phyloP scores from a whole-genome alignment of 495 filamentous ascomycete genomes.

The Daldinia decipiens region DNA sequence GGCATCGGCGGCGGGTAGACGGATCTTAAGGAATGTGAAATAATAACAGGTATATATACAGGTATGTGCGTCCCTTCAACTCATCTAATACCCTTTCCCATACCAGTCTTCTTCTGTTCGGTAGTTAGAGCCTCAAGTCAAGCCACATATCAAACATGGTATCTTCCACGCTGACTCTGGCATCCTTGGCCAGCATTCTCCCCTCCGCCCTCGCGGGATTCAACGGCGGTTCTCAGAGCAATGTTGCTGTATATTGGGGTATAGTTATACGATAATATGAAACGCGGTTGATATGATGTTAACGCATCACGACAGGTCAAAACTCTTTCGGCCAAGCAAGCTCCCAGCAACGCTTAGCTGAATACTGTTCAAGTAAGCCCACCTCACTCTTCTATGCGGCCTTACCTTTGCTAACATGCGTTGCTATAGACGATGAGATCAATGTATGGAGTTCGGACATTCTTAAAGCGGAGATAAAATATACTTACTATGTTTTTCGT shows the following conservation, averaged over 20 bases:
- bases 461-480: background rate
- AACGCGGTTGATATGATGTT: conserved; percentile 5
- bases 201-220: conserved; percentile 58
- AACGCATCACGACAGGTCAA: conserved; percentile 54
- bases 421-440: conserved; percentile 44
- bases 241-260: conserved; percentile 75
- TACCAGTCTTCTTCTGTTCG: conserved; percentile 18
- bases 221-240: conserved; percentile 59
- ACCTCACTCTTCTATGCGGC: background rate
- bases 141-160: conserved; percentile 37
- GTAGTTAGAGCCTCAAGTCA: conserved; percentile 24
- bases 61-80: conserved; percentile 18
- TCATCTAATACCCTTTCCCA: background rate
- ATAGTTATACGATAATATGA: conserved; percentile 21
- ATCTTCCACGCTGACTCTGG: conserved; percentile 37
- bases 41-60: conserved; percentile 31
- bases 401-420: conserved; percentile 15
- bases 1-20: conserved; percentile 1
- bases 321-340: conserved; percentile 56
- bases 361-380: conserved; percentile 66
- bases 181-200: conserved; percentile 46
- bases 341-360: conserved; percentile 59
- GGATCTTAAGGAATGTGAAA: conserved; percentile 4
- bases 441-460: conserved; percentile 35
- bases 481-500: conserved; percentile 18